These are phyloP conservation scores for Aspergillus panamensis DNA, from an alignment of 495 filamentous ascomycete genomes.

Conservation along the genomic window DNA sequence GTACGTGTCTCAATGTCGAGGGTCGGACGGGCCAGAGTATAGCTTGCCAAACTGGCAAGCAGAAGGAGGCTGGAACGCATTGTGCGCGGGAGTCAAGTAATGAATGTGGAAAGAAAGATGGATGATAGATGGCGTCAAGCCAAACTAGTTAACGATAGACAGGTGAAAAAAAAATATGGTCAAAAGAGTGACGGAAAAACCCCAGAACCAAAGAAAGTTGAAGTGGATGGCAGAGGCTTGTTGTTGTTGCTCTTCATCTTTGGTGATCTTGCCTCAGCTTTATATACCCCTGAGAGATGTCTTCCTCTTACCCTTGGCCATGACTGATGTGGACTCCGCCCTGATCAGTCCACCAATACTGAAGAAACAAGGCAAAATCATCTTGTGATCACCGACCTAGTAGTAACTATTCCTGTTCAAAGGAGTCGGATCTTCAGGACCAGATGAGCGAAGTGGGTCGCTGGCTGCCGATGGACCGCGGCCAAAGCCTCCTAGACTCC, in stretches of 20 bases:
- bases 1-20: no score
- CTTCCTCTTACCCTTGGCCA: constrained; percentile 3
- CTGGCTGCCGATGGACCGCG: constrained; percentile 19
- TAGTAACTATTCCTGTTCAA: constrained; percentile 11
- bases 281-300: constrained; percentile 42
- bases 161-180: constrained; percentile 23
- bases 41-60: constrained; percentile 41
- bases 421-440: constrained; percentile 26
- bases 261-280: constrained; percentile 31
- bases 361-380: constrained; percentile 4
- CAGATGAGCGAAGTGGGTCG: constrained; percentile 24
- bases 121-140: constrained; percentile 20
- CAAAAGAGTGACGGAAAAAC: constrained; percentile 27
- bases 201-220: constrained; percentile 20
- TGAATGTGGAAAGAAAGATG: constrained; percentile 19
- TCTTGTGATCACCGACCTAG: constrained; percentile 15
- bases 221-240: constrained; percentile 27
- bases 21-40: constrained; percentile 35
- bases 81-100: constrained; percentile 20
- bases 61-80: constrained; percentile 40
- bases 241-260: constrained; percentile 19
- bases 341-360: constrained; percentile 18
- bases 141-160: constrained; percentile 39
- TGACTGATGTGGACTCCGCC: constrained; percentile 18
- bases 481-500: constrained; percentile 14